Evolutionary conservation across 2,329 filamentous ascomycete species (phyloP).

Genomic region (Trichoderma koningiopsis): DNA sequence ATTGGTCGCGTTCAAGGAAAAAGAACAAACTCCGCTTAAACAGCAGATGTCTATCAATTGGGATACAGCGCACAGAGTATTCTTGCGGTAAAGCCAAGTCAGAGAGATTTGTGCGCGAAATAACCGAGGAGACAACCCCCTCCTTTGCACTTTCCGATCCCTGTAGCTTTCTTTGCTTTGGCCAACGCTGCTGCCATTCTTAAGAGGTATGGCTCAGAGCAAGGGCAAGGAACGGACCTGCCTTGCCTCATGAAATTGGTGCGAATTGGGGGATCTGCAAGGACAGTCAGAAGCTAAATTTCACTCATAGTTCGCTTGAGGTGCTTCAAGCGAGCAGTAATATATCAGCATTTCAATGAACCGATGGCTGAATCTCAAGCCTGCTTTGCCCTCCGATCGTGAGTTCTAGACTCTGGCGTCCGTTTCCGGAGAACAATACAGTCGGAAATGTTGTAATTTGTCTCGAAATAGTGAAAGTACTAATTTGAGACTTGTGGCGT

Average conservation of each 20-base stretch:
- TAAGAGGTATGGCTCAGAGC: background rate
- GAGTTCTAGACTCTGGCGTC: background rate
- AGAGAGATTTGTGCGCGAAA: background rate
- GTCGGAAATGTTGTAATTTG: background rate
- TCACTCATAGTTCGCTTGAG: background rate
- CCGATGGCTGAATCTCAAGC: background rate
- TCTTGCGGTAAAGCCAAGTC: background rate
- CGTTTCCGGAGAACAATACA: background rate
- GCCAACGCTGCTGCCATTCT: slow-evolving; percentile 4
- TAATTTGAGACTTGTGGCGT: background rate
- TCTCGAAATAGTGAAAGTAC: background rate
- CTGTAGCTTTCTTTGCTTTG: background rate
- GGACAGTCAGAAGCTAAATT: slow-evolving; percentile 16
- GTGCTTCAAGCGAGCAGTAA: background rate
- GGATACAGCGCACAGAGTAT: background rate
- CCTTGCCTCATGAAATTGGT: background rate
- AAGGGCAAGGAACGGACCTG: background rate
- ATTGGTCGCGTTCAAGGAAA: background rate
- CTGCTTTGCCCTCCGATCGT: background rate
- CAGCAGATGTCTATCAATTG: background rate
- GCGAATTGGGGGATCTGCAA: slow-evolving; percentile 12
- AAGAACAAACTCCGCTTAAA: background rate
- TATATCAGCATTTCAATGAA: background rate
- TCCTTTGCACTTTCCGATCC: slow-evolving; percentile 12
- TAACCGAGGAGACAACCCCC: background rate